phyloP scores from a whole-genome alignment of 2,329 filamentous ascomycete species.

The Cladosporium sphaerospermum region DNA sequence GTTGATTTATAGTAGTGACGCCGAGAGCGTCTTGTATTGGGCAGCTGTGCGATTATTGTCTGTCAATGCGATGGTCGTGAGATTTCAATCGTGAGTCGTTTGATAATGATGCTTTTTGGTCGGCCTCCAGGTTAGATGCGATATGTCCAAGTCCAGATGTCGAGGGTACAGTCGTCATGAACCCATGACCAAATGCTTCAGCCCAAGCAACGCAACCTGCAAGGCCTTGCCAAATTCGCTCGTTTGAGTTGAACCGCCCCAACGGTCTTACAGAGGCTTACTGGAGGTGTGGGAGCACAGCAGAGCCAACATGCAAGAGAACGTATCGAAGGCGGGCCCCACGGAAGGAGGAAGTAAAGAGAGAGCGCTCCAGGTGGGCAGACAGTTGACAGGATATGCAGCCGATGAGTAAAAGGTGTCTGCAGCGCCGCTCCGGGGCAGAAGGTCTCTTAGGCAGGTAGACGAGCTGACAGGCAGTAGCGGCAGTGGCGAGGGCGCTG shows the following conservation, averaged over 20 bases:
- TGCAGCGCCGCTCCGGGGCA: slow-evolving; percentile 8
- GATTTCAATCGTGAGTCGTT: no score
- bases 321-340: not conserved
- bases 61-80: no score
- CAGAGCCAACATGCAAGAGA: slow-evolving; percentile 2
- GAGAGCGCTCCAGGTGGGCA: slow-evolving; percentile 4
- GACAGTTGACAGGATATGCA: slow-evolving; percentile 5
- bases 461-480: not conserved
- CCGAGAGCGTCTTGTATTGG: no score
- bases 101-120: no score
- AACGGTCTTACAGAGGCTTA: not conserved
- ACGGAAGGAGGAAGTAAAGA: no score
- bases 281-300: slow-evolving; percentile 4
- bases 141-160: not conserved
- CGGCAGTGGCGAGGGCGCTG: not conserved
- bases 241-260: no score
- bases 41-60: no score
- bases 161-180: not conserved
- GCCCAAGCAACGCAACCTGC: no score
- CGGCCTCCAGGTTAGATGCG: not conserved
- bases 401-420: not conserved
- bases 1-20: no score
- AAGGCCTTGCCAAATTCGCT: no score
- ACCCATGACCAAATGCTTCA: not conserved
- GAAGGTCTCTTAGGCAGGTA: slow-evolving; percentile 8